Conservation (phyloP, 306 rosid species). For the Casuarina cunninghamiana region DNA sequence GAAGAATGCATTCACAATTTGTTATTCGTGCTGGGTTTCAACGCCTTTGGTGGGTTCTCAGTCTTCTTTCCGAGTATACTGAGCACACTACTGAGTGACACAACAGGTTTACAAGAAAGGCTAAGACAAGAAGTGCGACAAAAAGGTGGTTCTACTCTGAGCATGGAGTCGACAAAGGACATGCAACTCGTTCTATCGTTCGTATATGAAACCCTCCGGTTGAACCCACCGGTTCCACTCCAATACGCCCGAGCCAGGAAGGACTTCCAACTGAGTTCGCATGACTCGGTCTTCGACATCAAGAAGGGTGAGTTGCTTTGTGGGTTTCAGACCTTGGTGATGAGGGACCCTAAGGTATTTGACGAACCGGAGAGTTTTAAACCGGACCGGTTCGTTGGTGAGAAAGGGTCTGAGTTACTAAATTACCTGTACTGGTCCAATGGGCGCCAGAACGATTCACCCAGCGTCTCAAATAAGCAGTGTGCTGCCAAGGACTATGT, state of each 20-base stretch:
- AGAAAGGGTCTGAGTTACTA: constrained; percentile 54
- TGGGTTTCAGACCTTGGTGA: constrained; percentile 70
- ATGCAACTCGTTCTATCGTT: constrained; percentile 65
- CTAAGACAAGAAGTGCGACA: constrained; percentile 61
- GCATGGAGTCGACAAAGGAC: constrained; percentile 56
- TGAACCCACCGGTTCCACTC: constrained; percentile 82
- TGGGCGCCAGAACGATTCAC: constrained; percentile 75
- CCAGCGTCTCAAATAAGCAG: constrained; percentile 65
- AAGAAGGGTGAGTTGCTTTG: constrained; percentile 89
- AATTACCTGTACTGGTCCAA: constrained; percentile 83
- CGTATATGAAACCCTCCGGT: constrained; percentile 79
- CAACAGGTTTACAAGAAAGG: constrained; percentile 53
- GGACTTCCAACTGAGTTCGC: constrained; percentile 63
- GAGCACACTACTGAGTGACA: constrained; percentile 37
- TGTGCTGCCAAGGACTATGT: constrained; percentile 80
- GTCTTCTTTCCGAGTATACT: constrained; percentile 64
- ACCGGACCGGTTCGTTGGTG: constrained; percentile 66
- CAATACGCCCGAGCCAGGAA: constrained; percentile 82
- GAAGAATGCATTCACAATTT: constrained; percentile 77
- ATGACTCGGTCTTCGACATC: constrained; percentile 54
- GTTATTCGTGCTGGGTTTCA: constrained; percentile 79
- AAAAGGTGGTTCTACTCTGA: constrained; percentile 56
- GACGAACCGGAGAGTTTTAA: constrained; percentile 69
- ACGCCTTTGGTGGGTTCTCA: constrained; percentile 84
- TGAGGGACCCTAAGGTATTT: constrained; percentile 64